Percentiles rank a stretch among this genome's conserved stretches.
Conservation (phyloP, 2,329 filamentous ascomycete species). For the Colletotrichum camelliae region DNA sequence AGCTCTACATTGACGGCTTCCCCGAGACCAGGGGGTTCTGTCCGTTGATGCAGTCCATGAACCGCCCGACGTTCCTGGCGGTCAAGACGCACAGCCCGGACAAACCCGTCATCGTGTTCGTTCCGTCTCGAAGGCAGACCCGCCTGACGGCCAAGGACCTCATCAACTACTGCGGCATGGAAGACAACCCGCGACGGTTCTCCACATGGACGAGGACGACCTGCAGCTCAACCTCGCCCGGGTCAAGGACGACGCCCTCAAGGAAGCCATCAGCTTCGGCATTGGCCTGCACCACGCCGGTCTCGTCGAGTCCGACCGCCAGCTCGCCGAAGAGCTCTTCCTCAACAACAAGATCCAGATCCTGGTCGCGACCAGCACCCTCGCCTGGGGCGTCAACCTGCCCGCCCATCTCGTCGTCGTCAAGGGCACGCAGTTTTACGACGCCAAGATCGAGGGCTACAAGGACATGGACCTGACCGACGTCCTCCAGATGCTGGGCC, state of each 20-base stretch:
- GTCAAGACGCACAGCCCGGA: slow-evolving; percentile 96
- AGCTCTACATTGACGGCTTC: slow-evolving; percentile 98
- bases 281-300: slow-evolving; percentile 98
- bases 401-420: slow-evolving; percentile 97
- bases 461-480: slow-evolving; percentile 99
- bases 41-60: slow-evolving; percentile 99
- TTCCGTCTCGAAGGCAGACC: slow-evolving; percentile 93
- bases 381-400: slow-evolving; percentile 98
- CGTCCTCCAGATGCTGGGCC: slow-evolving; percentile 96
- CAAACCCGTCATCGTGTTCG: slow-evolving; percentile 98
- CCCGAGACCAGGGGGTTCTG: slow-evolving; percentile 95
- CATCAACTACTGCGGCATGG: slow-evolving; percentile 98
- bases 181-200: slow-evolving; percentile 95
- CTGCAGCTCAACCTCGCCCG: slow-evolving; percentile 84
- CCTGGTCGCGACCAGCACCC: slow-evolving; percentile 90
- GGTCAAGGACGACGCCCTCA: slow-evolving; percentile 91
- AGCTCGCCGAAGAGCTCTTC: slow-evolving; percentile 92
- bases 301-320: slow-evolving; percentile 91
- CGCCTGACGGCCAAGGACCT: slow-evolving; percentile 93
- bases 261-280: slow-evolving; percentile 94
- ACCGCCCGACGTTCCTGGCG: slow-evolving; percentile 92
- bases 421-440: slow-evolving; percentile 97
- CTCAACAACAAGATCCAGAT: slow-evolving; percentile 98
- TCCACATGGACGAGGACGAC: slow-evolving; percentile 94
- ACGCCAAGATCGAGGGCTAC: slow-evolving; percentile 96